Evolutionary conservation across 345 rosid genomes (phyloP).

Genomic region (Zanthoxylum bungeanum): DNA sequence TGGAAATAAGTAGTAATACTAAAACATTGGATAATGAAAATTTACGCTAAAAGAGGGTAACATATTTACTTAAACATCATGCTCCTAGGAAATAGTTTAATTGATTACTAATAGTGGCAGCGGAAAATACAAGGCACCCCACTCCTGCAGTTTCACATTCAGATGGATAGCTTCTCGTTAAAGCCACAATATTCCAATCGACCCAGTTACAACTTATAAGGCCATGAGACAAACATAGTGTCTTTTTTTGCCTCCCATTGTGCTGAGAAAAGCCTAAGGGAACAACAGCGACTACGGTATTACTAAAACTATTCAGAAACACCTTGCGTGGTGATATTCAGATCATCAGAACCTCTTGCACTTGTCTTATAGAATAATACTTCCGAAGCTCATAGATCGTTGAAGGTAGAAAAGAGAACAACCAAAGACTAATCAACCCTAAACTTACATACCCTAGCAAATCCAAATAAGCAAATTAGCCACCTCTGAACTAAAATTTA

Average conservation of each 20-base stretch:
- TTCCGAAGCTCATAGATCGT: neutral
- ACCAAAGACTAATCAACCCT: no score
- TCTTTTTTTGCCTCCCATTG: slow-evolving; percentile 5
- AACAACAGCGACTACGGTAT: neutral
- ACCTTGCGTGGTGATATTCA: neutral
- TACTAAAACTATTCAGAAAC: neutral
- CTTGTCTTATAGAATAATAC: neutral
- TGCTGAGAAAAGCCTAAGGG: slow-evolving; percentile 3
- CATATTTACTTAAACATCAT: neutral
- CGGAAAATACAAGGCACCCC: neutral
- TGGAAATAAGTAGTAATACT: slow-evolving; percentile 8
- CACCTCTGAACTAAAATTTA: neutral
- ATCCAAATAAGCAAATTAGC: neutral
- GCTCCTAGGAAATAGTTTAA: neutral
- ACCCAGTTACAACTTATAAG: neutral
- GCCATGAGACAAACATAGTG: slow-evolving; percentile 6
- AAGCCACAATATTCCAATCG: neutral
- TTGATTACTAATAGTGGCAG: neutral
- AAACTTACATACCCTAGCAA: neutral
- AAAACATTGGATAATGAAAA: neutral
- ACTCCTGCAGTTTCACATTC: slow-evolving; percentile 8
- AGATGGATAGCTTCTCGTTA: neutral
- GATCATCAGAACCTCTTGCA: neutral
- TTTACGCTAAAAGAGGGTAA: neutral
- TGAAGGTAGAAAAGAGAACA: neutral